Evolutionary conservation across 768 basidiomycete species (phyloP).

Genomic region (Kwoniella shandongensis): DNA sequence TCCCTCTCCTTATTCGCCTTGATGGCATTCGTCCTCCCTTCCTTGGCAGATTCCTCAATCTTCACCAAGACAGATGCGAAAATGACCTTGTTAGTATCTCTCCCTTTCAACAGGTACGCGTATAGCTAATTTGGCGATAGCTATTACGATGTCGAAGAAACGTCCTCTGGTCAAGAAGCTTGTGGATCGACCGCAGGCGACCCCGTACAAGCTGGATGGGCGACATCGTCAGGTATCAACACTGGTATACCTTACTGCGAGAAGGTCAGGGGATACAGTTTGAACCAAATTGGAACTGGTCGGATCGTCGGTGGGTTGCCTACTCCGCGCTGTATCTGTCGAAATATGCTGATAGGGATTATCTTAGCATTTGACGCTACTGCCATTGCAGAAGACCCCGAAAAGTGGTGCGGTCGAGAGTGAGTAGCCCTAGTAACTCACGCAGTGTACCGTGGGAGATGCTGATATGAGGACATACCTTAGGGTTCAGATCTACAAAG

Average conservation of each 20-base stretch:
- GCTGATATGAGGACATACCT: neutral
- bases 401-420: conserved; percentile 23
- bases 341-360: no score
- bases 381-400: conserved; percentile 16
- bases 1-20: neutral
- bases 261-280: conserved; percentile 8
- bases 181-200: conserved; percentile 1
- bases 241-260: conserved; percentile 12
- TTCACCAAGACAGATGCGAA: conserved; percentile 1
- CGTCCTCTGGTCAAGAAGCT: neutral
- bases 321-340: no score
- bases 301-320: conserved; percentile 19
- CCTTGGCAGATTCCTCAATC: neutral
- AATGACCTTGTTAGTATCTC: conserved; percentile 5
- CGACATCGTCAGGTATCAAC: conserved; percentile 11
- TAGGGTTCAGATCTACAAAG: conserved; percentile 14
- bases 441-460: neutral
- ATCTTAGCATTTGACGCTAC: conserved; percentile 17
- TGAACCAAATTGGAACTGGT: conserved; percentile 18
- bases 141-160: conserved; percentile 22
- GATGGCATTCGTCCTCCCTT: neutral
- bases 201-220: conserved; percentile 16
- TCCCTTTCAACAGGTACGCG: no score
- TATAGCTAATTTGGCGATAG: neutral
- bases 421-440: conserved; percentile 6